Evolutionary conservation across 2,329 filamentous ascomycete genomes (phyloP), one percentile per base, ranked within the genome.

Genomic region (Exophiala viscosa): DNA sequence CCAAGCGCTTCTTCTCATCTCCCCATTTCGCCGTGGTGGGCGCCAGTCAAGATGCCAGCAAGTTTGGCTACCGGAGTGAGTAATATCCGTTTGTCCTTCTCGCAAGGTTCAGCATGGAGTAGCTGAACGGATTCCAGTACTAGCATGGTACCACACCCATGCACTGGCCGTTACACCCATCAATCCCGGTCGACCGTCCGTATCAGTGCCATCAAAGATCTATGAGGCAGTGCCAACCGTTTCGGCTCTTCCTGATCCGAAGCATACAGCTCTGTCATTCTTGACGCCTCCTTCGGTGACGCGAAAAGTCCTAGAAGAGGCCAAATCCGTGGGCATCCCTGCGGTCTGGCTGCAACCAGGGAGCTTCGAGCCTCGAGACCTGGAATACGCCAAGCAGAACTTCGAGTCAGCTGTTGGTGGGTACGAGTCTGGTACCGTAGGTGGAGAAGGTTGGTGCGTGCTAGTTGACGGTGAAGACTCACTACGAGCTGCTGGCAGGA

Each of bases 281-380:
- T 90, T 97, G 67, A 97, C 93, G 10, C 89, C 89, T 2, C 92
- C 93, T 0, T 71, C 78, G 2, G 83, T 88, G 28, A 96, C 93
- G 1, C 78, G 85, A 54, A 73, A 83, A 64, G 75, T 95, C 6
- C 75, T 97, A 36, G 76, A 84, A 57, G 87, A 95, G 69, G 93
- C 92, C 0, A 87, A 85, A 69, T 75, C 80, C 50, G 76, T 87
- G 9, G 85, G 90, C 2, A 74, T 95, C 40, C 79, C 82, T 14
- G 80, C 88, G 20, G 84, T 96, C 4, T 96, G 89, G 87, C 73
- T 97, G 60, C 93, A 97, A 73, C 93, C 93, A 0, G 93, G 92
- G 1, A 91, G 84, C 13, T 97, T 87, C 66, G 84, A 96, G 67
- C 82, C 87, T 46, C 82, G 83, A 52, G 86, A 90, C 17, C 67